phyloP scores from a whole-genome alignment of 306 rosid species.

The Casuarina cunninghamiana region DNA sequence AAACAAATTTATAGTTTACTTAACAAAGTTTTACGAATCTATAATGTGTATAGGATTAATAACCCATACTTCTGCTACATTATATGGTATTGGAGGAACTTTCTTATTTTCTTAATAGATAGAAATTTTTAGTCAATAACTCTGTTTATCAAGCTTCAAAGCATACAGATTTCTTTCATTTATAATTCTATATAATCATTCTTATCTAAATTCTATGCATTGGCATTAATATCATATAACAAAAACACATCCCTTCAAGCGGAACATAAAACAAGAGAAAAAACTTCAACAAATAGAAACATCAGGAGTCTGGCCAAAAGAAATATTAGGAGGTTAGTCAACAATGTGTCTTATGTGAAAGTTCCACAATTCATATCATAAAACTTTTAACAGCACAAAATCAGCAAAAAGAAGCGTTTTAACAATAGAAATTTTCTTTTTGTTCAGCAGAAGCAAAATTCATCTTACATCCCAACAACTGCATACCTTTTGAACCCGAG shows the following conservation, averaged over 20 bases:
- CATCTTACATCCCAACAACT: background rate
- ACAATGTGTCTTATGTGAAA: background rate
- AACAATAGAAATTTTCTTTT: background rate
- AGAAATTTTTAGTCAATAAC: background rate
- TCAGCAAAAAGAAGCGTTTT: background rate
- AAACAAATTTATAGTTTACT: background rate
- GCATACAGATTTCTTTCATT: background rate
- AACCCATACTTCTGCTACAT: background rate
- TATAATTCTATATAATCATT: background rate
- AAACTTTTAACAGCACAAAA: background rate
- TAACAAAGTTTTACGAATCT: background rate
- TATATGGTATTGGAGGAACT: background rate
- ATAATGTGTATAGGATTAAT: background rate
- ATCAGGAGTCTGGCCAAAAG: background rate
- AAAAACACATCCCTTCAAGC: no score
- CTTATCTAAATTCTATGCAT: background rate
- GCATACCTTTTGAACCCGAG: slow-evolving; percentile 92
- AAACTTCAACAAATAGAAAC: no score
- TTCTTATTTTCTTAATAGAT: background rate
- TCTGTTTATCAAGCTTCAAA: background rate
- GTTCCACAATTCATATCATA: background rate
- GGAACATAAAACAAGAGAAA: no score
- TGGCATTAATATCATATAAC: no score
- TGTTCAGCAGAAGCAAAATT: background rate
- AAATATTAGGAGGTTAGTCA: background rate